Evolutionary conservation across 768 basidiomycete genomes (phyloP), one percentile per base, ranked within the genome.

Genomic region (Suillus weaverae): DNA sequence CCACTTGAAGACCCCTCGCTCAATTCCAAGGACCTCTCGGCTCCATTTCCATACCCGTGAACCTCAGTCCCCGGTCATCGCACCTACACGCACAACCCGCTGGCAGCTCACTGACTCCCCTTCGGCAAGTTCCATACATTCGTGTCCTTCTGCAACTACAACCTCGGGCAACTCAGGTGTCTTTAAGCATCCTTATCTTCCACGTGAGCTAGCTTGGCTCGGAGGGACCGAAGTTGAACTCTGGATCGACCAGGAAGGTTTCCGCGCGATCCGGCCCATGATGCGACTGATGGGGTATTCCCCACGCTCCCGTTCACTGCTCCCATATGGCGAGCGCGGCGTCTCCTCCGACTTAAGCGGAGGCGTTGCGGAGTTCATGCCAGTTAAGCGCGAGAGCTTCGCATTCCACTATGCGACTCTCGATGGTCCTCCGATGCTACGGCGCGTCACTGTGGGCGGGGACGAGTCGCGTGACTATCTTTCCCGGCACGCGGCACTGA

Each of bases 241-340:
- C 39, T 83, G 87, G 74, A 88, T 95, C 32, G 94, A 94, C 71
- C 94, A 95, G 73, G 94, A 94, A 77, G 89, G 91, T 4, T 92
- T 92, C 70, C 85, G 92, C 32, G 81, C 84, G 20, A 80, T 88
- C 7, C 79, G 80, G 32, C 86, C 90, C 22, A 73, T 77, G 9
- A 88, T 94, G 77, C 81, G 78, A 66, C 84, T 88, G 56, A 77
- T 81, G n/a, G 85, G 86, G 11, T 85, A 85, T 69, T 77, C 78
- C 69, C 78, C 61, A 71, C 75, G 66, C 72, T 73, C 48, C 59
- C 71, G 68, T 71, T 72, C 75, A 41, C 39, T 70, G 13, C 64
- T 69, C 33, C 75, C 72, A 39, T 76, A 71, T 56, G 69, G 74
- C 16, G 38, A 65, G 38, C 68, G 70, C n/a, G 70, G 73, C 39